Evolutionary conservation across 75 land plant species (phyloP).

Genomic region (Sequoia sempervirens): DNA sequence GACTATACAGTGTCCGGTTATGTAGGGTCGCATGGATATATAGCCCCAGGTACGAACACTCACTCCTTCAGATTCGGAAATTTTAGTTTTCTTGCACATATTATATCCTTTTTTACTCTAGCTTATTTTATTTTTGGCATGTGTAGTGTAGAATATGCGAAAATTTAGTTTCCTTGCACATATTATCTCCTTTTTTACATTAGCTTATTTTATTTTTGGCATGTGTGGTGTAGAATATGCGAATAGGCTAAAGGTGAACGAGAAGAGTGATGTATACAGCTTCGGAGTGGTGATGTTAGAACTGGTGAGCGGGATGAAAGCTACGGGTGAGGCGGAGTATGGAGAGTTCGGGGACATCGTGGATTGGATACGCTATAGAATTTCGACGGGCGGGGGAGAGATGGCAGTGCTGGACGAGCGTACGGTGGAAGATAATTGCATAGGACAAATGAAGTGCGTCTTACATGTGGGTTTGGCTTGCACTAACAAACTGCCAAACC

Average conservation of each 20-base stretch:
- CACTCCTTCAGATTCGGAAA: too few relatives aligned
- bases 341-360: slow-evolving; percentile 31
- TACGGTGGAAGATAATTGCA: not conserved
- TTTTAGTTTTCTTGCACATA: not conserved
- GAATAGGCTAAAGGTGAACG: slow-evolving; percentile 25
- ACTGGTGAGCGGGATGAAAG: slow-evolving; percentile 24
- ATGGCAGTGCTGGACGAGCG: not conserved
- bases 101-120: not conserved
- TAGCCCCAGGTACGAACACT: too few relatives aligned
- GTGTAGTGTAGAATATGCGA: too few relatives aligned
- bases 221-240: slow-evolving; percentile 20
- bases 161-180: too few relatives aligned
- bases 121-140: not conserved
- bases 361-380: slow-evolving; percentile 12
- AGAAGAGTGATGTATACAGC: slow-evolving; percentile 43
- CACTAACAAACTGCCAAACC: not conserved
- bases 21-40: too few relatives aligned
- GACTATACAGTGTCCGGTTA: not conserved
- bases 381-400: too few relatives aligned
- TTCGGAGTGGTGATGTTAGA: slow-evolving; percentile 44
- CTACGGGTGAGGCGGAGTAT: slow-evolving; percentile 19
- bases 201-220: too few relatives aligned
- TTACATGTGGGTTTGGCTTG: not conserved
- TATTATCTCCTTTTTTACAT: too few relatives aligned
- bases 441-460: not conserved